These are phyloP conservation scores for Rugonectria rugulosa DNA, from an alignment of 2,329 filamentous ascomycete genomes.

Conservation along the genomic window DNA sequence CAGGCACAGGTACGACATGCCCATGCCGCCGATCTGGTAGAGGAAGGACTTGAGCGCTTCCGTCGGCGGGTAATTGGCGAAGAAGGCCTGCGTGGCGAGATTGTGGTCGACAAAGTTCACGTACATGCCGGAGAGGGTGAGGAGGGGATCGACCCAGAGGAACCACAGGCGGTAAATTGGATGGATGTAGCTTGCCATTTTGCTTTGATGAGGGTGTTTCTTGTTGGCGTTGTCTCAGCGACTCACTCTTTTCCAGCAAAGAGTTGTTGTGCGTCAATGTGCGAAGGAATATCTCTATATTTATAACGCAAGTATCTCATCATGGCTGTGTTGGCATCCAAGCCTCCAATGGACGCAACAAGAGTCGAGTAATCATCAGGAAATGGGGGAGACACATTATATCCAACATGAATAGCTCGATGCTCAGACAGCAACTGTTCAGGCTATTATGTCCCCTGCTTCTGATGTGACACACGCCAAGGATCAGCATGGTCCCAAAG, in stretches of 20 bases:
- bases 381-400: no score
- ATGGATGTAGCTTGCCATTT: slow-evolving; percentile 4
- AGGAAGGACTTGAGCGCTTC: slow-evolving; percentile 27
- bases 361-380: no score
- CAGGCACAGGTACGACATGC: slow-evolving; percentile 23
- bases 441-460: no score
- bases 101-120: slow-evolving; percentile 29
- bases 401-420: no score
- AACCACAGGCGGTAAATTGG: slow-evolving; percentile 30
- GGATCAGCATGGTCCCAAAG: background rate
- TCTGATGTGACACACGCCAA: background rate
- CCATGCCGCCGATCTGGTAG: slow-evolving; percentile 37
- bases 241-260: no score
- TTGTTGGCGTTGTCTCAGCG: no score
- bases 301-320: no score
- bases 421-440: no score
- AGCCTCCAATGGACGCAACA: no score
- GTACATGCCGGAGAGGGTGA: slow-evolving; percentile 29
- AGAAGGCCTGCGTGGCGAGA: slow-evolving; percentile 23
- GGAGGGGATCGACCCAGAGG: slow-evolving; percentile 34
- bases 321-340: no score
- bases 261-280: no score
- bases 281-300: no score
- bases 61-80: slow-evolving; percentile 10
- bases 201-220: background rate